A percentile compares a stretch with the other conserved stretches of the same genome.
These are phyloP conservation scores for Magnusiomyces starmeri DNA, from an alignment of 1,139 yeast species.

Conservation along the genomic window DNA sequence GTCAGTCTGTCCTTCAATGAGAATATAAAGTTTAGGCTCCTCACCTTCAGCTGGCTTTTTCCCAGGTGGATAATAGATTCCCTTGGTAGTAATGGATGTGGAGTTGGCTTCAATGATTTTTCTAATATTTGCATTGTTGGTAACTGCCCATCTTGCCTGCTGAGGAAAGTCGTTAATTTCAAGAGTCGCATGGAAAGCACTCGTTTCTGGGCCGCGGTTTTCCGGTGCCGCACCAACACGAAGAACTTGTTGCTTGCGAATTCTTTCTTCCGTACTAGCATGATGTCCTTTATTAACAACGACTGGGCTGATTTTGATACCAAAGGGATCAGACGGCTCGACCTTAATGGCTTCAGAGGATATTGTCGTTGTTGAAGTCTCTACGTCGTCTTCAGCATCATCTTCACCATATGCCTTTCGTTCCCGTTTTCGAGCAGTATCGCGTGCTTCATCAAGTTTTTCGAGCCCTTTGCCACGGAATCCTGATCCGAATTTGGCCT, in stretches of 20 bases:
- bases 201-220: slow-evolving; percentile 53
- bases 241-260: slow-evolving; percentile 13
- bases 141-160: slow-evolving; percentile 74
- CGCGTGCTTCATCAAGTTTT: slow-evolving; percentile 64
- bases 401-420: slow-evolving; percentile 36
- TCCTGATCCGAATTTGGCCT: slow-evolving; percentile 62
- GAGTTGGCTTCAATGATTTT: slow-evolving; percentile 66
- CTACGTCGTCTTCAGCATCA: slow-evolving; percentile 22
- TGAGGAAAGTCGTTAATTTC: slow-evolving; percentile 84
- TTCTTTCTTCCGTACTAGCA: slow-evolving; percentile 9
- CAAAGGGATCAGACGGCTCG: background rate
- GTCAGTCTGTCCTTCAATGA: slow-evolving; percentile 72
- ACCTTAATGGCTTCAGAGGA: slow-evolving; percentile 4
- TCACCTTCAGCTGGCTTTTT: slow-evolving; percentile 42
- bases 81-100: slow-evolving; percentile 77
- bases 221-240: slow-evolving; percentile 52
- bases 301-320: background rate
- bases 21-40: slow-evolving; percentile 68
- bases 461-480: slow-evolving; percentile 94
- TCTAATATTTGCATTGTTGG: slow-evolving; percentile 58
- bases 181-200: slow-evolving; percentile 62
- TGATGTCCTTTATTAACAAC: slow-evolving; percentile 14
- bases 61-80: slow-evolving; percentile 62
- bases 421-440: slow-evolving; percentile 47
- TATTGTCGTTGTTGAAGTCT: background rate